Base-by-base conservation (phyloP, 495 filamentous ascomycete species). In the Talaromyces stipitatus region DNA sequence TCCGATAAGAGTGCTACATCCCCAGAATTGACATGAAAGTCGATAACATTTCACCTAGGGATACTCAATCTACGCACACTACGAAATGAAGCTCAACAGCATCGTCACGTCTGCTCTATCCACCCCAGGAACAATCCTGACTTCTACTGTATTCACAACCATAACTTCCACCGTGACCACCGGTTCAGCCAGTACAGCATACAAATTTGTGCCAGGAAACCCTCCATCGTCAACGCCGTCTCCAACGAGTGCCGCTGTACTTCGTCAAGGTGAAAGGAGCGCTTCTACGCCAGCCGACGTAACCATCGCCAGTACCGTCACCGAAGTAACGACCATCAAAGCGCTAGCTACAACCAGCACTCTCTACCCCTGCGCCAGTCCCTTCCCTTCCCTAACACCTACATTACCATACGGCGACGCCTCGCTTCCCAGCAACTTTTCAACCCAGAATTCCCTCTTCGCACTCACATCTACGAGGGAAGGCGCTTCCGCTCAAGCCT, bases 351-450 rank as follows among this genome's bases (percentile, higher is more conserved):
- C 20, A 22, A 60, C 58, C 9, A 53, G 29, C 12, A 59, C 56
- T 50, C 32, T 61, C n/a, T 61, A 57, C 24, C 59, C 59, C 20
- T 61, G 59, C 28, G 55, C 59, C 59, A 45, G 23, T 14, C 59
- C 59, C 8, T 30, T 58, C n/a, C 59, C 55, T 18, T 43, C 56
- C 8, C 59, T 38, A 7, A 43, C 14, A 30, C 55, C 59, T 6
- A 48, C 53, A 4, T 38, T 36, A 7, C 51, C 50, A 4, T 54
- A 32, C 41, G 59, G 55, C 36, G 36, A 57, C 43, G 55, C 45
- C 9, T 18, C 27, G 38, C 26, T 56, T 54, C 33, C 54, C 16
- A 12, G 22, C 54, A 29, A 29, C 16, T 9, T 55, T 28, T 29
- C 20, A 10, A 58, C 55, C 18, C 26, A 50, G 24, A 61, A 64